Percentiles rank a stretch among this genome's conserved stretches.
Conservation (phyloP, 441 rosid genomes). For the Pelargonium cotyledonis region DNA sequence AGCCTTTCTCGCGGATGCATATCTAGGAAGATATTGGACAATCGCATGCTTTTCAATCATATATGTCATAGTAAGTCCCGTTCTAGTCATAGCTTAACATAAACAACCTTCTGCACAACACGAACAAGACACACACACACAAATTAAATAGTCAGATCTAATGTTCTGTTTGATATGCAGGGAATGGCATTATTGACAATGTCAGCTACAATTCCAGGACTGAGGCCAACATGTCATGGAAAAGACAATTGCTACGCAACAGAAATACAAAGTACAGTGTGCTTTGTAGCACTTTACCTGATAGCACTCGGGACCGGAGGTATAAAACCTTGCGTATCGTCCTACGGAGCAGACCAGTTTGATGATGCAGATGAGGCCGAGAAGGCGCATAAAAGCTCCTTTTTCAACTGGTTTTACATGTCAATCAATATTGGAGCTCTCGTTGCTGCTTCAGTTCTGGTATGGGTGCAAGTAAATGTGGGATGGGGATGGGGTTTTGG, state of each 20-base stretch:
- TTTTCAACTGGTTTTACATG: constrained; percentile 94
- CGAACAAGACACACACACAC: too few relatives aligned
- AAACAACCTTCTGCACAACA: too few relatives aligned
- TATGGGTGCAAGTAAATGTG: constrained; percentile 88
- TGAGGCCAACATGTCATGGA: constrained; percentile 52
- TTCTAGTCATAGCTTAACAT: not conserved
- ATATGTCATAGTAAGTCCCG: constrained; percentile 57
- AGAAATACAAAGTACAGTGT: constrained; percentile 37
- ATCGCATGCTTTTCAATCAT: constrained; percentile 66
- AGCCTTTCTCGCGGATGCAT: constrained; percentile 91
- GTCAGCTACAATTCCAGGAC: constrained; percentile 65
- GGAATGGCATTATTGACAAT: constrained; percentile 84
- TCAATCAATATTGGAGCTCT: constrained; percentile 86
- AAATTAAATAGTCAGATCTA: not conserved
- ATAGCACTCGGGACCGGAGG: constrained; percentile 97
- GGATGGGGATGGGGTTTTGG: constrained; percentile 99
- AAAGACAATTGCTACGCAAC: constrained; percentile 52
- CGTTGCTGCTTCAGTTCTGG: constrained; percentile 76
- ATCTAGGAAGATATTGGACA: constrained; percentile 83
- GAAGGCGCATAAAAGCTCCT: constrained; percentile 70
- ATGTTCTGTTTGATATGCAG: constrained; percentile 26
- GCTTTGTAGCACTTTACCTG: constrained; percentile 65
- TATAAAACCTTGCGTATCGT: constrained; percentile 91
- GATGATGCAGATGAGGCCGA: constrained; percentile 71
- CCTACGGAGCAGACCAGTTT: constrained; percentile 94